Evolutionary conservation across 345 rosid species (phyloP).

Genomic region (Mangifera indica): DNA sequence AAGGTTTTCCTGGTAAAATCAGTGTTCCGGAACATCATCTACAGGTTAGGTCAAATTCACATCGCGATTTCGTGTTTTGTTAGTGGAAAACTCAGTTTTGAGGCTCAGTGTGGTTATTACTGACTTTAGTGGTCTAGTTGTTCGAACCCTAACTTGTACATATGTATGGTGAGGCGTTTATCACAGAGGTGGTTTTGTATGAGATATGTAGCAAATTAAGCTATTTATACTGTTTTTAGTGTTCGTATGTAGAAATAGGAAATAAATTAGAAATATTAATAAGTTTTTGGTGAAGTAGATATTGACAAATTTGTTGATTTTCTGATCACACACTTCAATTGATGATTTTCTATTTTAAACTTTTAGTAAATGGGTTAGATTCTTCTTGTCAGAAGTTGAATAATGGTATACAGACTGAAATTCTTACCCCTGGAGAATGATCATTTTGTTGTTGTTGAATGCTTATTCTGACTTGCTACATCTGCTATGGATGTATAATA

Average conservation of each 20-base stretch:
- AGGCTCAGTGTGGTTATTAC: not conserved
- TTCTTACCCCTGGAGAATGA: not conserved
- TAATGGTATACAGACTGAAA: not conserved
- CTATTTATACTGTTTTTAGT: not conserved
- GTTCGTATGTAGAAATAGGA: not conserved
- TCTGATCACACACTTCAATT: too few species aligned
- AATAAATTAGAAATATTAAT: not conserved
- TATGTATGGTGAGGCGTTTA: not conserved
- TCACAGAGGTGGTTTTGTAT: not conserved
- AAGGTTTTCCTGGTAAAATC: not conserved
- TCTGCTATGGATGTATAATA: not conserved
- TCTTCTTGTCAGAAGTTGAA: not conserved
- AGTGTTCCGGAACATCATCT: not conserved
- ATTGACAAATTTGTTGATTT: not conserved
- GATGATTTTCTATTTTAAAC: not conserved
- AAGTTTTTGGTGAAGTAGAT: not conserved
- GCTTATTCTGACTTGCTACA: not conserved
- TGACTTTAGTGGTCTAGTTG: not conserved
- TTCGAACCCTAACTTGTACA: conserved; percentile 11
- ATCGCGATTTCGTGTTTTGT: not conserved
- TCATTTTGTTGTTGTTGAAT: not conserved
- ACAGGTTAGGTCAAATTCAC: not conserved
- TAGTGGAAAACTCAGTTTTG: not conserved
- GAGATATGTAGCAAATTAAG: not conserved
- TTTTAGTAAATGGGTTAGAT: not conserved